Base-by-base conservation (phyloP, 2,329 filamentous ascomycete genomes). In the Claviceps africana region DNA sequence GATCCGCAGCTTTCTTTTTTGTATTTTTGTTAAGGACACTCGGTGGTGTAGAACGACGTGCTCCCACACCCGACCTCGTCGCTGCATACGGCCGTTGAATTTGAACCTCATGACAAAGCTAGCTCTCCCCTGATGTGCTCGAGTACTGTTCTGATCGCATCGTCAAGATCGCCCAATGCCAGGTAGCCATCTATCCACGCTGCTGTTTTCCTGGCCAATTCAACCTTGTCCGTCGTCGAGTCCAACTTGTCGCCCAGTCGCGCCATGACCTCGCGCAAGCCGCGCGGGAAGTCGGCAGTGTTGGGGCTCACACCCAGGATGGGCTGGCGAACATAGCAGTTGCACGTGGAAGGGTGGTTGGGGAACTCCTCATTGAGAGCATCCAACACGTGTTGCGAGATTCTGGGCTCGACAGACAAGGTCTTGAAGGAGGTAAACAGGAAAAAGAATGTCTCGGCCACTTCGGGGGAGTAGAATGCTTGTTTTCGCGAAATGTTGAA, bases 401-500 rank as follows among this genome's bases (percentile, higher is more conserved):
- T 79, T 60, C 71, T 82, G 11, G 70, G 65, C 51, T 85, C 75
- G 52, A 83, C 83, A 1, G 82, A 76, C 31, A 89, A 72, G 42
- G 79, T 70, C 21, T 75, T 72, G 65, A 95, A 96, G 6, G 75
- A 71, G 2, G 80, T 73, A 57, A 95, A 85, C 70, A 94, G 78
- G 61, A 85, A 73, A 67, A 93, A 97, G 68, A 96, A 95, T 22
- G 77, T 71, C 60, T 85, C 82, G 3, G 82, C 88, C 7, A 88
- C 75, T 1, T 73, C 70, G 1, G 81, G 68, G 54, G 78, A 79
- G 64, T 83, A 81, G 57, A 86, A 82, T 50, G 85, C 78, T 60
- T 95, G 83, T 65, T 85, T 88, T 70, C 82, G 82, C 6, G 89
- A 84, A 22, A 88, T 81, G 61, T 95, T 88, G 62, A 95, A 96